Evolutionary conservation across 1,284 basidiomycete genomes (phyloP), one percentile per base, ranked within the genome.

Genomic region (Apiotrichum brassicae): DNA sequence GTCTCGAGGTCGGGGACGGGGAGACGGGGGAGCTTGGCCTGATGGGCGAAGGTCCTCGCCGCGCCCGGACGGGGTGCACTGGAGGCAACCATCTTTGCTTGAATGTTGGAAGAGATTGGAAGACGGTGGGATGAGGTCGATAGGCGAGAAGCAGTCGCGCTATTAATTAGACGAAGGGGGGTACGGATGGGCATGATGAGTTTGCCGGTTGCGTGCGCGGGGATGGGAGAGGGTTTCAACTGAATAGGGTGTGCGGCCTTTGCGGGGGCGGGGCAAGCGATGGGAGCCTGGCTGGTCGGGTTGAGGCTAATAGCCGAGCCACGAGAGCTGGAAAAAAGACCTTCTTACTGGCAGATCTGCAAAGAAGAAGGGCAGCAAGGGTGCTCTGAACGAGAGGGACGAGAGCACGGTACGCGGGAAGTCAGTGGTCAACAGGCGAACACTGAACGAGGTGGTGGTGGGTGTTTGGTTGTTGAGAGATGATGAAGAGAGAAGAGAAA

Each of bases 1-100:
- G 82, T 78, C 38, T 81, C 79, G 2, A 97, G 78, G 48, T 82
- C 78, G 16, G 92, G 93, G 1, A 97, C 80, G 3, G 93, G 93
- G n/a, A 97, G 77, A 51, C 89, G 82, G 7, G 86, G 81, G 33
- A 72, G 68, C 55, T 63, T 63, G 35, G 49, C 43, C 53, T 75
- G 72, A 46, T 71, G 62, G 12, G 65, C 55, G 56, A 78, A 76
- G 0, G 77, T 78, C 53, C 71, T 73, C 23, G 72, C 66, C 53
- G 70, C 69, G 44, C 64, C 49, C 33, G 12, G 43, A 12, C 56
- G 49, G 11, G 48, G 52, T 12, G 61, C 33, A 13, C 49, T 48
- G 12, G 59, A 48, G 7, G 66, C 58, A 49, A 67, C 66, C 65
- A 68, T 68, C 45, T 61, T 64, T 32, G 37, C 33, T 26, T 54